Conservation (phyloP, 208 protist genomes). For the Trypanosoma lewisi region DNA sequence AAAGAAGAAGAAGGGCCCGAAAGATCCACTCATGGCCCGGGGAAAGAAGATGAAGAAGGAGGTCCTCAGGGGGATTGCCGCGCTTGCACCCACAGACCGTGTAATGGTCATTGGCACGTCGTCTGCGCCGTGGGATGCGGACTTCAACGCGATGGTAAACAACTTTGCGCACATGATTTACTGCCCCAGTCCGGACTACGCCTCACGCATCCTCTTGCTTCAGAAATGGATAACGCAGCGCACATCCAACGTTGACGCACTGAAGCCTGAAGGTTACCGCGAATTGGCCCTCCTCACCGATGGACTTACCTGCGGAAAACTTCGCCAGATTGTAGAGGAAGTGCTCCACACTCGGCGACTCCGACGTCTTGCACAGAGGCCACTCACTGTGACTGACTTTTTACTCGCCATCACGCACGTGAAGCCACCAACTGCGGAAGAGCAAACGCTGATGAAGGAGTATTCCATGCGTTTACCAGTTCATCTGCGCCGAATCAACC, state of each 20-base stretch:
- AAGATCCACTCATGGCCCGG: conserved; percentile 53
- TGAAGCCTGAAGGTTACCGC: conserved; percentile 39
- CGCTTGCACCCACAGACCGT: conserved; percentile 82
- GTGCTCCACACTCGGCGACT: conserved; percentile 73
- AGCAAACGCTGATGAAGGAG: conserved; percentile 53
- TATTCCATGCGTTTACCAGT: conserved; percentile 70
- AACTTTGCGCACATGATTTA: conserved; percentile 79
- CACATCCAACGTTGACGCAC: conserved; percentile 13
- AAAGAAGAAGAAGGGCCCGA: conserved; percentile 62
- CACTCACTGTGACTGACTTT: conserved; percentile 76
- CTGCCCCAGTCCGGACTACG: conserved; percentile 85
- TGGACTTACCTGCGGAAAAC: conserved; percentile 60
- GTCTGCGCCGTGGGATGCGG: conserved; percentile 69
- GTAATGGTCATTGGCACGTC: conserved; percentile 88
- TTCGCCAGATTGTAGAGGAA: conserved; percentile 49
- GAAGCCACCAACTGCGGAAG: conserved; percentile 48
- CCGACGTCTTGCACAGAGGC: conserved; percentile 61
- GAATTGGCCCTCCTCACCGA: conserved; percentile 81
- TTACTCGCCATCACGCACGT: conserved; percentile 55
- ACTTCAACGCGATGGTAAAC: conserved; percentile 50
- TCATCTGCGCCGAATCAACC: conserved; percentile 63
- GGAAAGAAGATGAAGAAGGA: conserved; percentile 92
- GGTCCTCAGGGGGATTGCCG: conserved; percentile 71
- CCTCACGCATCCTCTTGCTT: conserved; percentile 75
- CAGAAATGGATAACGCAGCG: conserved; percentile 40